phyloP scores from a whole-genome alignment of 371 early-diverging fungal genomes.

The Mortierella sp. region DNA sequence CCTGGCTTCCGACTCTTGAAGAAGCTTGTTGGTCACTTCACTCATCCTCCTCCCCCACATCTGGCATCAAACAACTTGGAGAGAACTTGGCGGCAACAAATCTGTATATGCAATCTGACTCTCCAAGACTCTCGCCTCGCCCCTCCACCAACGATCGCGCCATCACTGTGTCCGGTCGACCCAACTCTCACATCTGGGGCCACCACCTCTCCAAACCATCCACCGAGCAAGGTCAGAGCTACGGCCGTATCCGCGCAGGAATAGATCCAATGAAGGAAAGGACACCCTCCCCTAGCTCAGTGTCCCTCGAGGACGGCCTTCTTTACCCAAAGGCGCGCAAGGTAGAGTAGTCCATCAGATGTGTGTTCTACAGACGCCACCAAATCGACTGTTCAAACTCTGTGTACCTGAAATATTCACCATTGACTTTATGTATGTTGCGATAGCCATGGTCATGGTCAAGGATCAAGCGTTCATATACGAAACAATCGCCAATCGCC shows the following conservation, averaged over 20 bases:
- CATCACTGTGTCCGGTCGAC: neutral
- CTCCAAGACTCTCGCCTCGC: neutral
- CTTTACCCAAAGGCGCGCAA: slow-evolving; percentile 21
- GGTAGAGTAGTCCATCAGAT: slow-evolving; percentile 21
- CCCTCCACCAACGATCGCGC: neutral
- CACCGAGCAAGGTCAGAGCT: neutral
- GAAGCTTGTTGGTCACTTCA: too few species aligned
- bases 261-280: slow-evolving; percentile 1
- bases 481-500: slow-evolving; percentile 10
- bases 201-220: slow-evolving; percentile 13
- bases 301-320: slow-evolving; percentile 16
- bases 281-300: slow-evolving; percentile 10
- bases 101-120: neutral
- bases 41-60: too few species aligned
- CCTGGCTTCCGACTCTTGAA: too few species aligned
- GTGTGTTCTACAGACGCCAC: too few species aligned
- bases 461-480: slow-evolving; percentile 9
- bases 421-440: too few species aligned
- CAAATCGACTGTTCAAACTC: too few species aligned
- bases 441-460: slow-evolving; percentile 41
- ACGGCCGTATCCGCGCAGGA: slow-evolving; percentile 6
- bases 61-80: too few species aligned
- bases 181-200: slow-evolving; percentile 26
- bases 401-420: too few species aligned
- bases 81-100: too few species aligned